phyloP scores from a whole-genome alignment of 805 yeast genomes.

The Teunomyces kruisii region DNA sequence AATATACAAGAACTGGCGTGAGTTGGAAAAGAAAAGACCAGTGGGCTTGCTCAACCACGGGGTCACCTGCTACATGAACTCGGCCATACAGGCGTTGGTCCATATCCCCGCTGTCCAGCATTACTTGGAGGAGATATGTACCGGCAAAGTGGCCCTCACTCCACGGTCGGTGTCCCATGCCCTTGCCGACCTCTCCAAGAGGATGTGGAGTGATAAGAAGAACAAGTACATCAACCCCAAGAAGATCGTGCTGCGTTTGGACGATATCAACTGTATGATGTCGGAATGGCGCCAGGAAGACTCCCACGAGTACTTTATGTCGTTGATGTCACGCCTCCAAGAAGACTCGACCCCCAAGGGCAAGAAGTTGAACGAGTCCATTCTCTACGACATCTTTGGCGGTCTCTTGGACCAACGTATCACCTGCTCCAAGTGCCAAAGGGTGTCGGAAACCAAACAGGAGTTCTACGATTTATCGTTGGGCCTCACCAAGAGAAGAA shows the following conservation, averaged over 20 bases:
- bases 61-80: slow-evolving; percentile 94
- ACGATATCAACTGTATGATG: slow-evolving; percentile 93
- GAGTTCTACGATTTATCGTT: slow-evolving; percentile 91
- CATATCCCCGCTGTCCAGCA: slow-evolving; percentile 91
- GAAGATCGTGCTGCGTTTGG: slow-evolving; percentile 65
- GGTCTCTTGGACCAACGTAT: slow-evolving; percentile 85
- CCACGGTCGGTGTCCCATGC: slow-evolving; percentile 62
- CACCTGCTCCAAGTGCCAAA: slow-evolving; percentile 78
- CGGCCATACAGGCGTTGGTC: slow-evolving; percentile 87
- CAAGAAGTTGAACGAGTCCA: slow-evolving; percentile 73
- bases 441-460: slow-evolving; percentile 82
- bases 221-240: slow-evolving; percentile 67
- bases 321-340: slow-evolving; percentile 80
- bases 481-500: slow-evolving; percentile 55
- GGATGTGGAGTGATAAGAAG: slow-evolving; percentile 59
- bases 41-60: slow-evolving; percentile 85
- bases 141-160: slow-evolving; percentile 46
- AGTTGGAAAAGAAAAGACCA: slow-evolving; percentile 52
- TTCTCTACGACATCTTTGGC: slow-evolving; percentile 91
- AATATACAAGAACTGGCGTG: slow-evolving; percentile 73
- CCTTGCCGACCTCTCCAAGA: slow-evolving; percentile 65
- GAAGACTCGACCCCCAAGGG: slow-evolving; percentile 93
- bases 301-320: slow-evolving; percentile 96
- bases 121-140: slow-evolving; percentile 66
- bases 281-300: slow-evolving; percentile 98